Conservation (phyloP, 306 rosid species). For the Sicyos baderoa region DNA sequence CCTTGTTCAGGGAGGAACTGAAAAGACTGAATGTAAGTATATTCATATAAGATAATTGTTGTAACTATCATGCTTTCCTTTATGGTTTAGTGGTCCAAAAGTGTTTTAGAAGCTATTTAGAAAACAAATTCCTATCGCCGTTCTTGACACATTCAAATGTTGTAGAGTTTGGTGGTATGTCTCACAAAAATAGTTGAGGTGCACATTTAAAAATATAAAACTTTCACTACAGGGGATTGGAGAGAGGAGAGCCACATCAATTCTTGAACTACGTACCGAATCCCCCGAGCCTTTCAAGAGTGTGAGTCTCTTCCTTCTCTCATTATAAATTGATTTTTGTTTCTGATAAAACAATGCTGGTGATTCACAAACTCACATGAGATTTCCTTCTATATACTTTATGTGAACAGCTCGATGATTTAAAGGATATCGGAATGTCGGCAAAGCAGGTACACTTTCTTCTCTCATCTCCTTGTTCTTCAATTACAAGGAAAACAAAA, state of each 20-base stretch:
- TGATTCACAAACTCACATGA: not conserved
- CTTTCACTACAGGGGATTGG: constrained; percentile 64
- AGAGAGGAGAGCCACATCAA: constrained; percentile 71
- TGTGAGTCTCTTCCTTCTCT: constrained; percentile 37
- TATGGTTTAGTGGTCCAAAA: no score
- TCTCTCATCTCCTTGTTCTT: not conserved
- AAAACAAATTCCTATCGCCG: no score
- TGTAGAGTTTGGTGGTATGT: no score
- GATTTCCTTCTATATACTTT: not conserved
- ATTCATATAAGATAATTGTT: not conserved
- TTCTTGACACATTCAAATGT: no score
- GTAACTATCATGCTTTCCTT: no score
- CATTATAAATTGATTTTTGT: no score
- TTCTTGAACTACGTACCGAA: constrained; percentile 62
- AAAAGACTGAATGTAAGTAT: constrained; percentile 53
- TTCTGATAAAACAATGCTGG: constrained; percentile 14
- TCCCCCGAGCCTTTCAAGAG: constrained; percentile 71
- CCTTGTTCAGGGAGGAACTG: constrained; percentile 52
- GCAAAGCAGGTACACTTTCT: constrained; percentile 58
- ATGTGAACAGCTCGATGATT: constrained; percentile 62
- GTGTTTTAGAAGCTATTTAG: no score
- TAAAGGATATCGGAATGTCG: constrained; percentile 67
- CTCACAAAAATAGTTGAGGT: no score
- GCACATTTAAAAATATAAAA: no score
- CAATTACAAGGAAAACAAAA: not conserved